A percentile compares a stretch with the other conserved stretches of the same genome.
Conservation (phyloP, 108 stramenopile genomes). For the Discostella stelligeroides region DNA sequence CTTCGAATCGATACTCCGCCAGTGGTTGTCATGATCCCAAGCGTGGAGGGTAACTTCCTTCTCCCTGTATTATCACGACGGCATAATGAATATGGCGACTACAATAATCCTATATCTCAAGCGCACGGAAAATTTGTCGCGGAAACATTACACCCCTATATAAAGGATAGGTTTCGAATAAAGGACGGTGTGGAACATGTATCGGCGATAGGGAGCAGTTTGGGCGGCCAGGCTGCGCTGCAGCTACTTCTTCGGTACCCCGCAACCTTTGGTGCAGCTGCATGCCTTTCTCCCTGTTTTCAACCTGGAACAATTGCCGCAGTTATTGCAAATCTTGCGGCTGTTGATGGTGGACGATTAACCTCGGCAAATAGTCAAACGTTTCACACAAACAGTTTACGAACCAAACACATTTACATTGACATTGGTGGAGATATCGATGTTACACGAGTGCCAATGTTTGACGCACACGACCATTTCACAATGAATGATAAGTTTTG, state of each 20-base stretch:
- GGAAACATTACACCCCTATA: constrained; percentile 58
- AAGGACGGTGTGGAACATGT: constrained; percentile 40
- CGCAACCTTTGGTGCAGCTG: constrained; percentile 61
- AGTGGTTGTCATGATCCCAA: constrained; percentile 49
- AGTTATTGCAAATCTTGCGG: constrained; percentile 28
- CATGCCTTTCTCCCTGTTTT: constrained; percentile 73
- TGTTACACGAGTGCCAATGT: constrained; percentile 52
- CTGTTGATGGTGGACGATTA: neutral
- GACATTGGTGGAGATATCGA: constrained; percentile 76
- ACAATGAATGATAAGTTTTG: constrained; percentile 63
- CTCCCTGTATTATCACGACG: constrained; percentile 34
- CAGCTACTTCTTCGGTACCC: constrained; percentile 67
- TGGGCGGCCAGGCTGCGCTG: constrained; percentile 76
- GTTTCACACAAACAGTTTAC: too few species aligned
- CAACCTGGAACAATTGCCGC: constrained; percentile 57
- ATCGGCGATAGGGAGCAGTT: constrained; percentile 57
- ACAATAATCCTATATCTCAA: constrained; percentile 54
- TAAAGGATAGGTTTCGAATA: constrained; percentile 58
- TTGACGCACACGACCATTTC: constrained; percentile 70
- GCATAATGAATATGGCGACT: constrained; percentile 72
- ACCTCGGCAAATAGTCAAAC: too few species aligned
- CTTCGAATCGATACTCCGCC: constrained; percentile 44
- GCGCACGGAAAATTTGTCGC: constrained; percentile 75
- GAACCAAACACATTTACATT: constrained; percentile 58
- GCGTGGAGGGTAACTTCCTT: constrained; percentile 45